Evolutionary conservation across 1,284 basidiomycete genomes (phyloP).

Genomic region (Coriolopsis trogii): DNA sequence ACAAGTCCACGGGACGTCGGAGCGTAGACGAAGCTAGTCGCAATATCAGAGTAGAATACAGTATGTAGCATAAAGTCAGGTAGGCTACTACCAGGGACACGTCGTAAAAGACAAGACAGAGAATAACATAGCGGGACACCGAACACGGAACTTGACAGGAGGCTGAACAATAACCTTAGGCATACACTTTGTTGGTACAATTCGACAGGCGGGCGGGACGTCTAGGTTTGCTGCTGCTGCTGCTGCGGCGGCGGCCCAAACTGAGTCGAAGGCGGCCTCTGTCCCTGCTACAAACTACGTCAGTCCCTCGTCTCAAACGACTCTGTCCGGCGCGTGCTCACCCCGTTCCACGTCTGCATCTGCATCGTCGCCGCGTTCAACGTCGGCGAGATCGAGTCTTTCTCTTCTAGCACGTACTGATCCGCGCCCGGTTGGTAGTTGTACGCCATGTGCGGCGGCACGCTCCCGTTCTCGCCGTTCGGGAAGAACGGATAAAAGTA

Average conservation of each 20-base stretch:
- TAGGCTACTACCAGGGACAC: not conserved
- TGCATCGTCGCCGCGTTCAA: conserved; percentile 24
- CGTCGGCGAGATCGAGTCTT: conserved; percentile 38
- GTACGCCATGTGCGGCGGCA: conserved; percentile 51
- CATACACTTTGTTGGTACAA: conserved; percentile 10
- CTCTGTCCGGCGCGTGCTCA: conserved; percentile 5
- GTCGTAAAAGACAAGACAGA: not conserved
- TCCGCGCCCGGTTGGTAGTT: conserved; percentile 58
- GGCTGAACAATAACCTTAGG: conserved; percentile 5
- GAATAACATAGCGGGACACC: conserved; percentile 1
- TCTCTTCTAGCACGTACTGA: conserved; percentile 69
- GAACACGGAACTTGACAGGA: not conserved
- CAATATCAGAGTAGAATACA: conserved; percentile 3
- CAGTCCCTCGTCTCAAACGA: too few relatives aligned
- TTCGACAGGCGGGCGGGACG: not conserved
- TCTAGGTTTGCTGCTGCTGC: not conserved
- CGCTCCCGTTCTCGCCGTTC: conserved; percentile 34
- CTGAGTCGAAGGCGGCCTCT: conserved; percentile 15
- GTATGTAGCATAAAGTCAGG: not conserved
- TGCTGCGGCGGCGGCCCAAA: conserved; percentile 18
- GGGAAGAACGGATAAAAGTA: conserved; percentile 75
- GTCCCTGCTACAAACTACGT: not conserved
- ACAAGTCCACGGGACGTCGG: not conserved
- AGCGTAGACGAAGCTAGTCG: too few relatives aligned
- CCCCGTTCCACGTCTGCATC: conserved; percentile 34